These are phyloP conservation scores for Hericium coralloides DNA, from an alignment of 768 basidiomycete species.

Conservation along the genomic window DNA sequence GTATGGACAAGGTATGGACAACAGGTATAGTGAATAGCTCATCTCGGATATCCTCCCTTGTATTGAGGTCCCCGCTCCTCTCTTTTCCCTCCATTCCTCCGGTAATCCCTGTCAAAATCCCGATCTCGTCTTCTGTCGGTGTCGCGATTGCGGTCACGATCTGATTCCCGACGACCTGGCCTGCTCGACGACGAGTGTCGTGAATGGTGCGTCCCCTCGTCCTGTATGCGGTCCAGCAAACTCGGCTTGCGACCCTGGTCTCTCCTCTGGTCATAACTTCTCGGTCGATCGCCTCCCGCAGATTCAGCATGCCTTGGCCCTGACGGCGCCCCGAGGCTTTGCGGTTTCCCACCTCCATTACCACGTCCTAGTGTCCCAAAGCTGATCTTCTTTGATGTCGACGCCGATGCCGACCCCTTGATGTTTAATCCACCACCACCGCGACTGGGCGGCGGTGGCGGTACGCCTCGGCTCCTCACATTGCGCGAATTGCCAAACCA, in stretches of 20 bases:
- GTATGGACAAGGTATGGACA: background rate
- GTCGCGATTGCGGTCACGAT: conserved; percentile 12
- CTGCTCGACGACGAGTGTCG: too few species aligned
- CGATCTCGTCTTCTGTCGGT: conserved; percentile 16
- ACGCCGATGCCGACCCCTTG: background rate
- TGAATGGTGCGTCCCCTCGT: conserved; percentile 5
- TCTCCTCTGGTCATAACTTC: background rate
- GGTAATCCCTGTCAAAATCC: conserved; percentile 8
- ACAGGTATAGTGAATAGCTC: conserved; percentile 1
- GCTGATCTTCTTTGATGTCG: background rate
- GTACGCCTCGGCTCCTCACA: conserved; percentile 22
- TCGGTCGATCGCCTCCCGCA: background rate
- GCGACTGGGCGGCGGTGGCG: conserved; percentile 28
- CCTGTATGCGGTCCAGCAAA: conserved; percentile 12
- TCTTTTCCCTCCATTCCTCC: background rate
- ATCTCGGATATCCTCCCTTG: conserved; percentile 22
- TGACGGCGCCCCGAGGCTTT: background rate
- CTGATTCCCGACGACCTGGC: conserved; percentile 12
- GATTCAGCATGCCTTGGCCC: background rate
- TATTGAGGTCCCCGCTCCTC: conserved; percentile 22
- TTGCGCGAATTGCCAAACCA: conserved; percentile 49
- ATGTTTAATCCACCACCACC: conserved; percentile 11
- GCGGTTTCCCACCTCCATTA: background rate
- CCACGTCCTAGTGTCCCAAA: background rate
- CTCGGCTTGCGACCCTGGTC: conserved; percentile 1